These are phyloP conservation scores for Erigeron canadensis DNA, from an alignment of 129 eudicot species.

Conservation along the genomic window DNA sequence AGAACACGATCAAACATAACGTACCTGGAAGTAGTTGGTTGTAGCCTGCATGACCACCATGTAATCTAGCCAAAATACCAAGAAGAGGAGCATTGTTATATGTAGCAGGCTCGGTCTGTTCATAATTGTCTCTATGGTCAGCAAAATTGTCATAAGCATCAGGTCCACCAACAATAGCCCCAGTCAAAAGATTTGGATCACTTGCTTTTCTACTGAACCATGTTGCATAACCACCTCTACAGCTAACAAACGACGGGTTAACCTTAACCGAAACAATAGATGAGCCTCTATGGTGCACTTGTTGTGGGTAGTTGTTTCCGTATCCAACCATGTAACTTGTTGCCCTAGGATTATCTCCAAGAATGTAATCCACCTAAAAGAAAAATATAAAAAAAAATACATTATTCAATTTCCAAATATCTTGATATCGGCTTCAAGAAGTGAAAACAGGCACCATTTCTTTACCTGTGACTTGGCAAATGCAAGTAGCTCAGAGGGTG, in stretches of 20 bases:
- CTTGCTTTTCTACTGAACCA: constrained; percentile 78
- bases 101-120: constrained; percentile 97
- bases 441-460: background rate
- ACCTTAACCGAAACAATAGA: constrained; percentile 75
- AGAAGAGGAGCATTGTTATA: constrained; percentile 95
- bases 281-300: constrained; percentile 93
- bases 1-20: constrained; percentile 13
- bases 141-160: constrained; percentile 93
- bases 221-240: constrained; percentile 87
- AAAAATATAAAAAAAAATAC: background rate
- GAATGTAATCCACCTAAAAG: constrained; percentile 79
- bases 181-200: constrained; percentile 75
- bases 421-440: background rate
- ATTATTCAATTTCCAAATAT: background rate
- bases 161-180: constrained; percentile 98
- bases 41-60: constrained; percentile 78
- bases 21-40: constrained; percentile 91
- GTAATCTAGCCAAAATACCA: constrained; percentile 76
- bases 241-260: constrained; percentile 62
- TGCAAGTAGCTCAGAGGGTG: constrained; percentile 67
- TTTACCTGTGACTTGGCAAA: constrained; percentile 81
- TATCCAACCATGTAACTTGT: constrained; percentile 99
- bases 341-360: constrained; percentile 92
- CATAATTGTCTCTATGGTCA: constrained; percentile 83
- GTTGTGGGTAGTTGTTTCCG: constrained; percentile 75